phyloP scores from a whole-genome alignment of 805 yeast species.

The Lachancea fermentati region DNA sequence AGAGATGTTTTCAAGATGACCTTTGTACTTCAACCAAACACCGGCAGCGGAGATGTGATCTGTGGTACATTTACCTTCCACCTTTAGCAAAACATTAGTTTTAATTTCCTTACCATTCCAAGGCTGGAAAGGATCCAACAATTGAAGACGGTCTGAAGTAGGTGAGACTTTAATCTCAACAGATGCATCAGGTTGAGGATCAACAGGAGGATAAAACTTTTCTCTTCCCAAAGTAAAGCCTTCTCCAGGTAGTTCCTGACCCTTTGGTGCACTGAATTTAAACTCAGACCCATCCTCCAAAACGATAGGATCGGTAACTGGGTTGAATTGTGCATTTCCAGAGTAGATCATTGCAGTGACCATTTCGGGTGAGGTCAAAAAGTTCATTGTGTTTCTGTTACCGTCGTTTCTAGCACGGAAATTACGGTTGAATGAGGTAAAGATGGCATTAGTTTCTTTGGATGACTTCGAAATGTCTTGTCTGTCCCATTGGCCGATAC shows the following conservation, averaged over 20 bases:
- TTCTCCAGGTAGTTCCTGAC: constrained; percentile 73
- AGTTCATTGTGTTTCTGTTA: constrained; percentile 94
- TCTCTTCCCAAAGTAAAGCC: constrained; percentile 76
- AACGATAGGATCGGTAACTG: constrained; percentile 76
- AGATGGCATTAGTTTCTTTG: constrained; percentile 75
- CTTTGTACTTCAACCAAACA: constrained; percentile 97
- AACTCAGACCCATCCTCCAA: constrained; percentile 66
- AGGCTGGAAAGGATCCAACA: constrained; percentile 79
- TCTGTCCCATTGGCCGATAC: constrained; percentile 99
- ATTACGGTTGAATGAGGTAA: constrained; percentile 96
- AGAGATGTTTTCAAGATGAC: constrained; percentile 92
- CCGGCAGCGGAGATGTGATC: constrained; percentile 99
- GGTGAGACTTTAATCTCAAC: constrained; percentile 71
- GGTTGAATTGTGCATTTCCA: constrained; percentile 89
- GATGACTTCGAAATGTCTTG: constrained; percentile 62
- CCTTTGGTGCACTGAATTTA: constrained; percentile 72
- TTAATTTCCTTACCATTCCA: constrained; percentile 84
- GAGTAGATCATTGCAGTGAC: constrained; percentile 96
- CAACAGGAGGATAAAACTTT: constrained; percentile 66
- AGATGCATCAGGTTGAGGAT: constrained; percentile 59
- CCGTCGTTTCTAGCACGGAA: constrained; percentile 98
- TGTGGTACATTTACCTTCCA: constrained; percentile 97
- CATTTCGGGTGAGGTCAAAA: constrained; percentile 96
- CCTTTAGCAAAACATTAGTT: constrained; percentile 75
- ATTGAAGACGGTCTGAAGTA: constrained; percentile 84